Evolutionary conservation across 2,329 filamentous ascomycete genomes (phyloP).

Genomic region (Rhytidhysteron rufulum): DNA sequence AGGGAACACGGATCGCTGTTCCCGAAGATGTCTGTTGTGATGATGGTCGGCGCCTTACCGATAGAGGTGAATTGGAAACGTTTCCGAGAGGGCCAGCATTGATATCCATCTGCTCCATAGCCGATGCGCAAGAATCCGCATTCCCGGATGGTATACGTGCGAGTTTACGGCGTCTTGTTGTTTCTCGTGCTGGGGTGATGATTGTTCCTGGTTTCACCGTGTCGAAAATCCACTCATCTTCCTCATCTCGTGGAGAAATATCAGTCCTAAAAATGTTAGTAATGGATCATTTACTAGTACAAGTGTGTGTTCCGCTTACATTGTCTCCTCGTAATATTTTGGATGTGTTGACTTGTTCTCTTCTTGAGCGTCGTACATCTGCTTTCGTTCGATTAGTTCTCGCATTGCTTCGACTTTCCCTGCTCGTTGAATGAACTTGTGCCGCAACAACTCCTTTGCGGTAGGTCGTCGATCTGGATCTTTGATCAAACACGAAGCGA

Average conservation of each 20-base stretch:
- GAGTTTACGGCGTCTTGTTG: constrained; percentile 47
- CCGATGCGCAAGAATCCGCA: constrained; percentile 28
- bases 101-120: constrained; percentile 42
- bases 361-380: constrained; percentile 74
- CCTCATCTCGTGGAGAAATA: constrained; percentile 62
- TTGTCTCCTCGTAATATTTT: constrained; percentile 90
- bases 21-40: constrained; percentile 36
- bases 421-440: constrained; percentile 82
- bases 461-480: constrained; percentile 80
- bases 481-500: constrained; percentile 86
- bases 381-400: constrained; percentile 78
- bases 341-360: constrained; percentile 62
- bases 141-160: constrained; percentile 42
- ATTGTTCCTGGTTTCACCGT: constrained; percentile 72
- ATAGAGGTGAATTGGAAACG: constrained; percentile 33
- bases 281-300: not conserved
- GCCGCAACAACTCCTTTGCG: constrained; percentile 81
- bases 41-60: constrained; percentile 19
- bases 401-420: constrained; percentile 85
- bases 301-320: constrained; percentile 45
- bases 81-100: constrained; percentile 40
- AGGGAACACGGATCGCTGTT: constrained; percentile 34
- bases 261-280: constrained; percentile 49
- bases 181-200: constrained; percentile 49
- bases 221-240: constrained; percentile 94